Evolutionary conservation across 768 basidiomycete genomes (phyloP).

Genomic region (Antrodiella citrinella): DNA sequence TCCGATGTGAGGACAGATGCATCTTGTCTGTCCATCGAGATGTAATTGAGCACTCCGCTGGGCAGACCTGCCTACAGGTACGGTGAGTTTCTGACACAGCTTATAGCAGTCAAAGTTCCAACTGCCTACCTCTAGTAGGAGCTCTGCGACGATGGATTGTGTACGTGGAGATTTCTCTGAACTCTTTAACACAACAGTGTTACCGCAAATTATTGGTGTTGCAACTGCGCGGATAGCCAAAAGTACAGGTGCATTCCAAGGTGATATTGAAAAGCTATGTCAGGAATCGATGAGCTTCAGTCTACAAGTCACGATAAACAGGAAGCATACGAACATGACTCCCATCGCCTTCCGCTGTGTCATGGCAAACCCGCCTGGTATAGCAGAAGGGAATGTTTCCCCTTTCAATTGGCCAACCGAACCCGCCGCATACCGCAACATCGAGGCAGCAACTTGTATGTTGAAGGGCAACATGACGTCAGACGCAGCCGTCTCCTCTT

Average conservation of each 20-base stretch:
- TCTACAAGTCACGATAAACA: background rate
- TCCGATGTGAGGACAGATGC: slow-evolving; percentile 38
- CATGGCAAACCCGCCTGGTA: slow-evolving; percentile 38
- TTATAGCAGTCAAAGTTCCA: background rate
- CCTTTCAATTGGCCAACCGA: slow-evolving; percentile 33
- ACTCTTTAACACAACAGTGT: slow-evolving; percentile 45
- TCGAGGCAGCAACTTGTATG: slow-evolving; percentile 14
- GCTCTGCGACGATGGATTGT: slow-evolving; percentile 37
- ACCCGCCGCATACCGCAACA: slow-evolving; percentile 27
- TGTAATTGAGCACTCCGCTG: slow-evolving; percentile 47
- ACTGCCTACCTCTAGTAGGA: slow-evolving; percentile 33
- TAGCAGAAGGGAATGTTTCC: slow-evolving; percentile 32
- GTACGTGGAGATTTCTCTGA: slow-evolving; percentile 43
- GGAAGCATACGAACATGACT: slow-evolving; percentile 34
- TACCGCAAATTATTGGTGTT: slow-evolving; percentile 44
- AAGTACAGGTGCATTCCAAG: slow-evolving; percentile 47
- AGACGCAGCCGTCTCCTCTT: slow-evolving; percentile 34
- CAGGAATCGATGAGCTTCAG: background rate
- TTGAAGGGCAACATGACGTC: slow-evolving; percentile 19
- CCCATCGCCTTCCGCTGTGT: slow-evolving; percentile 41
- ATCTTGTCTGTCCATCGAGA: slow-evolving; percentile 37
- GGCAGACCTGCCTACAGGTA: slow-evolving; percentile 48
- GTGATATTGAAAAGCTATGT: slow-evolving; percentile 40
- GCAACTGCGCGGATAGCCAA: slow-evolving; percentile 38
- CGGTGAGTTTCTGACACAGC: background rate